These are phyloP conservation scores for Myxozyma monticola DNA, from an alignment of 805 yeast genomes.

Conservation along the genomic window DNA sequence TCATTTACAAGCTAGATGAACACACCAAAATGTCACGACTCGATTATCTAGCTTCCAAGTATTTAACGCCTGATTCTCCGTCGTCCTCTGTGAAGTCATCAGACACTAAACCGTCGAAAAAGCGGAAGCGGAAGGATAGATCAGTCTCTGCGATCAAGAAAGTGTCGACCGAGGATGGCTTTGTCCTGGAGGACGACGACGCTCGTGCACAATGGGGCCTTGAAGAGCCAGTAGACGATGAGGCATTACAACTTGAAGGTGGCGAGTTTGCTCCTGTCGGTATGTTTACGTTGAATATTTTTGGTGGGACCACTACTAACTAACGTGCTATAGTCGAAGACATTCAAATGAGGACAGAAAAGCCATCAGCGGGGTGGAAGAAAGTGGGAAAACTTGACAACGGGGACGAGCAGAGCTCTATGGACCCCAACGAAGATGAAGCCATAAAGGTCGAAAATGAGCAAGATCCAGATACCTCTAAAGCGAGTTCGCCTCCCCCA, in stretches of 20 bases:
- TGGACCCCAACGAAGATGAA: neutral
- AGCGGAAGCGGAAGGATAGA: conserved; percentile 32
- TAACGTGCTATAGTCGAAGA: conserved; percentile 11
- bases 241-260: conserved; percentile 37
- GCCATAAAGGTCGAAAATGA: neutral
- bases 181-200: conserved; percentile 33
- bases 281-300: conserved; percentile 1
- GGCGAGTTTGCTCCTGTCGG: conserved; percentile 35
- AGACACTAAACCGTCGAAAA: conserved; percentile 31
- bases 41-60: conserved; percentile 49
- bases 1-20: too few relatives aligned
- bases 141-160: conserved; percentile 4
- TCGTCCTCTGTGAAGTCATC: too few relatives aligned
- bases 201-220: conserved; percentile 13
- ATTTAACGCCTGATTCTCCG: conserved; percentile 38
- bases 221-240: conserved; percentile 21
- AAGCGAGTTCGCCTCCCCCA: neutral
- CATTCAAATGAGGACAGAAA: neutral
- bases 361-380: conserved; percentile 32
- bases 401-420: neutral
- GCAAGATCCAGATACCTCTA: conserved; percentile 1
- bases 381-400: conserved; percentile 18
- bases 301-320: neutral
- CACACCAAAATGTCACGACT: conserved; percentile 45
- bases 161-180: conserved; percentile 12